Evolutionary conservation across 805 yeast species (phyloP), one percentile per base, ranked within the genome.

Genomic region (Metschnikowia similis): DNA sequence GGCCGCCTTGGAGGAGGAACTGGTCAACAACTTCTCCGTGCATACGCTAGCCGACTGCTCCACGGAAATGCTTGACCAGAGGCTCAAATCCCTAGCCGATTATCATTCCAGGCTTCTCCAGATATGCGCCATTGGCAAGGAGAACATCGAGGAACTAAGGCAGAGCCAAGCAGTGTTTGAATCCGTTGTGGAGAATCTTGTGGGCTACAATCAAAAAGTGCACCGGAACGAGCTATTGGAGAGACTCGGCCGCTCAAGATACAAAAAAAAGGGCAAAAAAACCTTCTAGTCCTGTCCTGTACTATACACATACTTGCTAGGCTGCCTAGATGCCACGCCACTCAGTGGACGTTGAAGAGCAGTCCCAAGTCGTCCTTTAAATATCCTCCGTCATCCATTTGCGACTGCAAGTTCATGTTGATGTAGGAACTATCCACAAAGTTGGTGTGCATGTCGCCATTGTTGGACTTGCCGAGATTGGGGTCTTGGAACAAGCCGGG

Each of bases 171-270:
- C 78, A 32, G 81, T 91, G 13, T 90, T 85, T 62, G 96, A 92
- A 58, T 77, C 85, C 2, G 96, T 94, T 56, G 90, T 94, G 38
- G 96, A 89, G 62, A 90, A 89, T 59, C 70, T 91, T 57, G 87
- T 91, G 13, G 97, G 96, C 7, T 90, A 91, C 63, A 87, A 96
- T 6, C 97, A 94, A 65, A 81, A 88, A 58, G 59, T 86, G 45
- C 79, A 87, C 57, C 74, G 92, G 45, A 71, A 72, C 38, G 76
- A 72, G 52, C 60, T 73, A 27, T 52, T 69, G 42, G 72, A 60
- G 48, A 63, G 64, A 48, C 61, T 72, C 55, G 63, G 64, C 38
- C 59, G 62, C 48, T 52, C 67, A 6, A 69, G 66, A 48, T 55
- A 48, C 44, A 65, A 60, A 49, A 65, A 60, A 49, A 43, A 51